Evolutionary conservation across 2,329 filamentous ascomycete genomes (phyloP), one percentile per base, ranked within the genome.

Genomic region (Colletotrichum costaricense): DNA sequence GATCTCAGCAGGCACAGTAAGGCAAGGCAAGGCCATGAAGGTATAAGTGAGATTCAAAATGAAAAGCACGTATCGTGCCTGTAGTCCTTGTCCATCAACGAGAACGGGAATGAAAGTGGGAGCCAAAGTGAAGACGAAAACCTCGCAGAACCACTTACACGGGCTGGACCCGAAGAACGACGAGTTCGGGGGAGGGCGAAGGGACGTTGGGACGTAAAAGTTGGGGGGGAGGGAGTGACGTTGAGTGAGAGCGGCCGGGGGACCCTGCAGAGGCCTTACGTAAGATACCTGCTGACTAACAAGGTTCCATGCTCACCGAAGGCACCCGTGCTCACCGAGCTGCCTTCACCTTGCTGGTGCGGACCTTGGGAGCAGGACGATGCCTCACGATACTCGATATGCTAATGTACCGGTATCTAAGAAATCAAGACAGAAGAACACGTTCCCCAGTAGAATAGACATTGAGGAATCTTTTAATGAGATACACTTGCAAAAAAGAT

Each of bases 261-360:
- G 42, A 9, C 5, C 26, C 19, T 26, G 60, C n/a, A 30, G 8
- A 9, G n/a, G 62, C 30, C 62, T 64, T 64, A 64, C 30, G 28
- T 64, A 64, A 64, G 46, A 26, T 5, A 7, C 1, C 19, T 11
- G 3, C 28, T 64, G 62, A 52, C 28, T 30, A 54, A 49, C 42
- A n/a, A 35, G 28, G 42, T n/a, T 28, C 5, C 5, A 2, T 6
- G 30, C 30, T 64, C 62, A 64, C 62, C 62, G 62, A 64, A 64
- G 62, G 62, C 62, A 64, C 4, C 62, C 33, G 30, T n/a, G 30
- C 62, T 64, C 62, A 64, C 62, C 62, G 62, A 28, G 59, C 7
- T 24, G 60, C 28, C 60, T 63, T 54, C 60, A 63, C 5, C 19
- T 49, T 22, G 16, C 12, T 42, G 7, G 42, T 22, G 42, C 42